phyloP scores from a whole-genome alignment of 345 rosid genomes.

The Leavenworthia alabamica region DNA sequence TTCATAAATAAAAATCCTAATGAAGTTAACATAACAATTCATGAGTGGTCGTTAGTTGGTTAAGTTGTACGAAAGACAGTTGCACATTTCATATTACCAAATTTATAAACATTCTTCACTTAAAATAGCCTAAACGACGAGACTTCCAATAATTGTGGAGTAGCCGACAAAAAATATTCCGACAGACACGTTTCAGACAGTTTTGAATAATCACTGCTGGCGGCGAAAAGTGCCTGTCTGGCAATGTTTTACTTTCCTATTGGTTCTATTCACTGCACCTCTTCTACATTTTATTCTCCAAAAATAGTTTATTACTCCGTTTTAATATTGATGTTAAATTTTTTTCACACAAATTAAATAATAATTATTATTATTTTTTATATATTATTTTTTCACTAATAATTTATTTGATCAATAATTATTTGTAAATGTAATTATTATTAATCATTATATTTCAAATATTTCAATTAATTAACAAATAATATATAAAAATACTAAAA shows the following conservation, averaged over 20 bases:
- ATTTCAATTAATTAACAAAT: no score
- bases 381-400: no score
- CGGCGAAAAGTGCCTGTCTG: conserved; percentile 27
- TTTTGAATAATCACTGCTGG: conserved; percentile 13
- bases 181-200: conserved; percentile 29
- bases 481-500: no score
- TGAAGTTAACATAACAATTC: conserved; percentile 4
- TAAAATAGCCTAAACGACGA: conserved; percentile 17
- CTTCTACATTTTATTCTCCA: not conserved
- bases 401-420: no score
- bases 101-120: not conserved
- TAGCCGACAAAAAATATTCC: conserved; percentile 32
- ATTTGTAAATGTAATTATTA: no score
- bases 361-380: no score
- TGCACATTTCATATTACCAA: not conserved
- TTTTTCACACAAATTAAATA: no score
- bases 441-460: no score
- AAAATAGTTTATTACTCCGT: no score
- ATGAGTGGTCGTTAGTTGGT: conserved; percentile 24
- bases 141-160: conserved; percentile 26
- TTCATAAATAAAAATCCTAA: no score
- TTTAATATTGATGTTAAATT: no score
- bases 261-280: conserved; percentile 24
- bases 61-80: conserved; percentile 10
- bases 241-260: conserved; percentile 22